Base-by-base conservation (phyloP, 2,329 filamentous ascomycete genomes). In the Sarocladiaceae sp. region DNA sequence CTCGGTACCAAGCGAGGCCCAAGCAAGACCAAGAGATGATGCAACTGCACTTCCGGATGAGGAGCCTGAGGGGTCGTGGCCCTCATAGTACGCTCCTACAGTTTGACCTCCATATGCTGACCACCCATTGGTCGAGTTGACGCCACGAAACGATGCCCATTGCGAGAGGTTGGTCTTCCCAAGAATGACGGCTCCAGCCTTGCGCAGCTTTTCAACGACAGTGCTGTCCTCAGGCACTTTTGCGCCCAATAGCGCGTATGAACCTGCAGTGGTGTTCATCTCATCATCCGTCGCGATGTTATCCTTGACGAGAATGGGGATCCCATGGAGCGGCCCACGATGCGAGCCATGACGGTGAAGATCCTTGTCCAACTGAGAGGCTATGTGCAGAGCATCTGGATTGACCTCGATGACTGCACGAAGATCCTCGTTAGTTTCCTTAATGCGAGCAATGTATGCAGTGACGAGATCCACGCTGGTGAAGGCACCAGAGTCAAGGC, bases 221-320 rank as follows among this genome's bases (percentile, higher is more conserved):
- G 77, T 79, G n/a, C 79, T 73, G 57, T 87, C 83, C 23, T 67
- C 64, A 3, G 76, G 74, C 0, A 80, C 73, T 52, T 73, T 77
- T 15, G 82, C 76, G 2, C 80, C 79, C 0, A 80, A 60, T 0
- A 87, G 69, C 10, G 79, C 73, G 56, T 73, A 82, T 0, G 82
- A 86, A 5, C 83, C 83, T 13, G 80, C 66, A 8, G 62, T 82
- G 52, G 80, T 85, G 60, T 82, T 77, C 78, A 83, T 82, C 56
- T 73, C 62, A 60, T 85, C 82, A 1, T 66, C 62, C 0, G 83
- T 86, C 23, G 78, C 82, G 54, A 85, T 84, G 62, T 83, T 85
- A 65, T 84, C 79, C 66, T 87, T 86, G 66, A 86, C 74, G 3
- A 86, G 66, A 37, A 87, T 77, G 0, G 83, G 83, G 2, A 87